Conservation (phyloP, 192 early-diverging fungal genomes). For the Entomortierella chlamydospora region DNA sequence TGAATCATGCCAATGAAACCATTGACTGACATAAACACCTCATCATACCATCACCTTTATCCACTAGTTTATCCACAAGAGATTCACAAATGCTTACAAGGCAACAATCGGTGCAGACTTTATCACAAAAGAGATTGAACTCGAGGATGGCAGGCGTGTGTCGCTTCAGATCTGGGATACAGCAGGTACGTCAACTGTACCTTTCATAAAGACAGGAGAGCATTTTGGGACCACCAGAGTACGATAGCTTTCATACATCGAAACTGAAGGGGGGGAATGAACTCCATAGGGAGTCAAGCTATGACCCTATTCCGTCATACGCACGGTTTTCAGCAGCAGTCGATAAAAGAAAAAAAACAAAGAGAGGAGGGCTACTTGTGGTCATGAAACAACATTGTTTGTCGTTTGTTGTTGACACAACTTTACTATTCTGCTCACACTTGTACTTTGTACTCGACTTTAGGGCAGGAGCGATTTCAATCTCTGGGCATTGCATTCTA, state of each 20-base stretch:
- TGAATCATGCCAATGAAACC: no score
- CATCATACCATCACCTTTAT: neutral
- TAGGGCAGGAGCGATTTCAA: slow-evolving; percentile 97
- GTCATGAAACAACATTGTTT: no score
- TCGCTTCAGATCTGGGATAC: slow-evolving; percentile 91
- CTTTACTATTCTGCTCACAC: no score
- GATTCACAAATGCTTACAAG: slow-evolving; percentile 96
- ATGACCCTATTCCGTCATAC: neutral
- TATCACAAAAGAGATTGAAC: slow-evolving; percentile 92
- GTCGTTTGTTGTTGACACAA: slow-evolving; percentile 1
- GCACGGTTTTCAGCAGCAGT: neutral
- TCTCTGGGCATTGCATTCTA: slow-evolving; percentile 97
- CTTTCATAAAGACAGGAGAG: no score
- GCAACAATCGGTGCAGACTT: slow-evolving; percentile 99
- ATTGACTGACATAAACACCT: no score
- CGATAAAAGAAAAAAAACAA: no score
- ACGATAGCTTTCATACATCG: no score
- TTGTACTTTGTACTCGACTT: neutral
- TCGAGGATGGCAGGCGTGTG: slow-evolving; percentile 82
- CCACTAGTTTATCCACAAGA: slow-evolving; percentile 86
- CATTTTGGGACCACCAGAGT: neutral
- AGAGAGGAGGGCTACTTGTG: no score
- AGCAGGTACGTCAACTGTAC: slow-evolving; percentile 58
- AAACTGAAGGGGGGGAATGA: neutral
- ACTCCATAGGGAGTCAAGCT: neutral